Percentiles rank a stretch among this genome's conserved stretches.
Conservation (phyloP, 768 basidiomycete genomes). For the Macrolepiota albuminosa region DNA sequence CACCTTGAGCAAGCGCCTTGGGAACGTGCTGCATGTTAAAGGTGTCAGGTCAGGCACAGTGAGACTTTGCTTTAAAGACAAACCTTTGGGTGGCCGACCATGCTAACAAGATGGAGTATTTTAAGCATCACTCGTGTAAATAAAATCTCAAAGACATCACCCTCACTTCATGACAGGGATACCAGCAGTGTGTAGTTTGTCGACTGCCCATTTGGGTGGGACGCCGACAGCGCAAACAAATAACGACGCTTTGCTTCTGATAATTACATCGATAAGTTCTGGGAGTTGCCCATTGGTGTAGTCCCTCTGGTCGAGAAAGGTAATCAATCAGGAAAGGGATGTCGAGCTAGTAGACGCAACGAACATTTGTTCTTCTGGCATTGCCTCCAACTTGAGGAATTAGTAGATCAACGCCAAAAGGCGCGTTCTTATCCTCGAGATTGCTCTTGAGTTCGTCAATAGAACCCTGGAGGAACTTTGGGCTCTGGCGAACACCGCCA, state of each 20-base stretch:
- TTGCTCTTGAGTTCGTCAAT: slow-evolving; percentile 72
- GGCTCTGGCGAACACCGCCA: slow-evolving; percentile 73
- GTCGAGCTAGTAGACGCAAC: slow-evolving; percentile 10
- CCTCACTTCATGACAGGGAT: slow-evolving; percentile 85
- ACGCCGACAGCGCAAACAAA: slow-evolving; percentile 87
- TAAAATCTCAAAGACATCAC: not conserved
- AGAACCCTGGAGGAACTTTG: slow-evolving; percentile 59
- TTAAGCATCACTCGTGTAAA: not conserved
- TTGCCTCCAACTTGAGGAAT: slow-evolving; percentile 79
- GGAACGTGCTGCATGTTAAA: slow-evolving; percentile 49
- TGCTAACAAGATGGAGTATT: slow-evolving; percentile 33
- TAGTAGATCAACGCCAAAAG: slow-evolving; percentile 80
- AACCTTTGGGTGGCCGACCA: slow-evolving; percentile 85
- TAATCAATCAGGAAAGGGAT: not conserved
- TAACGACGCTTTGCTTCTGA: slow-evolving; percentile 63
- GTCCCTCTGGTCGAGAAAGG: slow-evolving; percentile 30
- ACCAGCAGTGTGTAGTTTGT: slow-evolving; percentile 72
- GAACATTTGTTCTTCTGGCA: slow-evolving; percentile 77
- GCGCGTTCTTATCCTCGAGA: slow-evolving; percentile 70
- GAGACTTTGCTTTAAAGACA: not conserved
- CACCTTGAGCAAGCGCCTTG: slow-evolving; percentile 72
- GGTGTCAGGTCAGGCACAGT: not conserved
- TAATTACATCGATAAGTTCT: slow-evolving; percentile 75
- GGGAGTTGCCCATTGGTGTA: slow-evolving; percentile 77
- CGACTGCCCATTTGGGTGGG: slow-evolving; percentile 78